Conservation (phyloP, 305 asterid species). For the Withania somnifera region DNA sequence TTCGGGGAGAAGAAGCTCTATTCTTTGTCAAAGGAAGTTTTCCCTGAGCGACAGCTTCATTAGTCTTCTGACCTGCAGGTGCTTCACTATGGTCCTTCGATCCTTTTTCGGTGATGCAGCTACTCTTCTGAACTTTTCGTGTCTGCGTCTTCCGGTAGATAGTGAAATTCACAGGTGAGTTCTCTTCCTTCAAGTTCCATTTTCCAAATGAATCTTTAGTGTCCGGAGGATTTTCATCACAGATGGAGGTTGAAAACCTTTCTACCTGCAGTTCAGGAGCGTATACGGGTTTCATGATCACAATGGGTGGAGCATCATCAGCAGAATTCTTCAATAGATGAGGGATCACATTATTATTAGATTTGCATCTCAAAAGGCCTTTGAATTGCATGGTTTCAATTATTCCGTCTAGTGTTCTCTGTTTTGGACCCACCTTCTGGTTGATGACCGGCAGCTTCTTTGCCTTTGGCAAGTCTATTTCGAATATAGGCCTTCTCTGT, state of each 20-base stretch:
- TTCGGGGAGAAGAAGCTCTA: constrained; percentile 21
- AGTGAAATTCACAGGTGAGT: constrained; percentile 14
- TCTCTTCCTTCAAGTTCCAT: constrained; percentile 18
- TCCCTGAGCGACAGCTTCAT: not conserved
- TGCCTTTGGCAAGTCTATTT: constrained; percentile 46
- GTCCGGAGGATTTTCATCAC: constrained; percentile 15
- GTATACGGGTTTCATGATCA: constrained; percentile 51
- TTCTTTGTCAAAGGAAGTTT: constrained; percentile 14
- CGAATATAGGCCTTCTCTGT: constrained; percentile 25
- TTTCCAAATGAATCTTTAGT: constrained; percentile 16
- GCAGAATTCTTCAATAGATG: not conserved
- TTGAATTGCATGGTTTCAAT: constrained; percentile 46
- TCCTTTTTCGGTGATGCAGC: constrained; percentile 11
- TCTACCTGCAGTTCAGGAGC: constrained; percentile 11
- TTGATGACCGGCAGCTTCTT: constrained; percentile 26
- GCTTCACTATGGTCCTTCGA: constrained; percentile 9
- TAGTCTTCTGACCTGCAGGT: no score
- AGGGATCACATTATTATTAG: constrained; percentile 1
- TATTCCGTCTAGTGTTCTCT: constrained; percentile 36
- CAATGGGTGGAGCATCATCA: constrained; percentile 44
- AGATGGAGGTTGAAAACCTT: constrained; percentile 1
- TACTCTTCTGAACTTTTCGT: constrained; percentile 20
- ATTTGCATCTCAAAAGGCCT: constrained; percentile 36
- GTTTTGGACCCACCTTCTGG: constrained; percentile 28
- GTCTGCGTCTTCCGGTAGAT: constrained; percentile 10